These are phyloP conservation scores for Achaetomiella virescens DNA, from an alignment of 495 filamentous ascomycete genomes.

Conservation along the genomic window DNA sequence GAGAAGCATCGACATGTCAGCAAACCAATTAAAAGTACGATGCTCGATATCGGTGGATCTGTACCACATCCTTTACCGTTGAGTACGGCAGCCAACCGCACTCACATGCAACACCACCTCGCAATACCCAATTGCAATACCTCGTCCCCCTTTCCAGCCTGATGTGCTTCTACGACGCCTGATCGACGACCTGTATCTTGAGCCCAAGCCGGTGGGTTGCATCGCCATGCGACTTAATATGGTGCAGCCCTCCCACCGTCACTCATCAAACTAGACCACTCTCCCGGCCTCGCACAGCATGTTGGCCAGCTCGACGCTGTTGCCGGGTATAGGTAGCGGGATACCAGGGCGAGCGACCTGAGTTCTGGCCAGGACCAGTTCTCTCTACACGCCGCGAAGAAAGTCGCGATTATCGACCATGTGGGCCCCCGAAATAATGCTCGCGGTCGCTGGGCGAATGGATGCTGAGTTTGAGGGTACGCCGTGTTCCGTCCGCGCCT, in stretches of 20 bases:
- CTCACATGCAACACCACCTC: no score
- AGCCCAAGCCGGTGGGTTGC: neutral
- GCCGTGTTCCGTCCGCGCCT: neutral
- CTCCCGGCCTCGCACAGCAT: neutral
- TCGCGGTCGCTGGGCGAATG: neutral
- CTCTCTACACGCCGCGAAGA: neutral
- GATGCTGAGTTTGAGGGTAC: neutral
- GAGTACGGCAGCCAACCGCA: no score
- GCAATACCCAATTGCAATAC: no score
- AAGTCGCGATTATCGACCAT: neutral
- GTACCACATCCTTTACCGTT: no score
- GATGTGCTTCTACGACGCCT: neutral
- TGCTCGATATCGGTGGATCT: no score
- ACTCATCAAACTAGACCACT: neutral
- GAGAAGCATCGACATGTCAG: no score
- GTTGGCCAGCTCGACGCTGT: neutral
- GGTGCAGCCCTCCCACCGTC: neutral
- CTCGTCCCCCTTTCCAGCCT: neutral
- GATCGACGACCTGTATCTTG: neutral
- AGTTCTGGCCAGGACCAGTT: neutral
- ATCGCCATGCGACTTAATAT: neutral
- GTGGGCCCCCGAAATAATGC: neutral
- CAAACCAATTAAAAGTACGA: no score
- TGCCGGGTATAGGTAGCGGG: neutral
- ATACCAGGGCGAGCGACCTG: neutral